Base-by-base conservation (phyloP, 2,329 filamentous ascomycete species). In the Parafenestella ontariensis region DNA sequence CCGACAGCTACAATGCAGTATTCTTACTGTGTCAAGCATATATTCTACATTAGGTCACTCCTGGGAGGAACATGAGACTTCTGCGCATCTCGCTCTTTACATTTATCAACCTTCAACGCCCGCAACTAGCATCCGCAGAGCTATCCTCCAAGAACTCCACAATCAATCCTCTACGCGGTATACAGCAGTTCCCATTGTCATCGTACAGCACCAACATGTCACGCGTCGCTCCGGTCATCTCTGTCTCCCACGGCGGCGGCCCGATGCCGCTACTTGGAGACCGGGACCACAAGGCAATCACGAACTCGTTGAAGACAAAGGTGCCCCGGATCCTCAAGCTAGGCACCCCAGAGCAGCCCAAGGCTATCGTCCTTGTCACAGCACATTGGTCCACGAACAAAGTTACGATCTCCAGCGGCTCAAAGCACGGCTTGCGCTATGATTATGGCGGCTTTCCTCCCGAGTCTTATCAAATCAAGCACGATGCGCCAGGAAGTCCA, bases 371-470 rank as follows among this genome's bases (percentile, higher is more conserved):
- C 9, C 72, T 87, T 28, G 78, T 87, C 13, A 87, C 85, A 0
- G 84, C 85, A 3, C 84, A 87, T 73, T 87, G 84, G 85, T 79
- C 78, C 2, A 80, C 81, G 2, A 42, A 58, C 13, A 71, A 70
- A 8, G 84, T 84, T 1, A 80, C 78, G 37, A 81, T 88, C 53
- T 84, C 82, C 11, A 83, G 80, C 2, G 80, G 65, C 3, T 63
- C 73, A 18, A 77, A 75, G 21, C 85, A 82, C 51, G 64, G 74
- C 2, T 73, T 88, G 4, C 71, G 79, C 44, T 88, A 85, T 66
- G 85, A 88, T 66, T 88, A 87, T 72, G 80, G 79, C 62, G 83
- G 83, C 17, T 87, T 87, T 63, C 85, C 85, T 0, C 66, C 76
- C 9, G 84, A 84, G 69, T 66, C 81, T 0, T 88, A 87, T 67